phyloP scores from a whole-genome alignment of 306 rosid species.

The Cucumis melo region DNA sequence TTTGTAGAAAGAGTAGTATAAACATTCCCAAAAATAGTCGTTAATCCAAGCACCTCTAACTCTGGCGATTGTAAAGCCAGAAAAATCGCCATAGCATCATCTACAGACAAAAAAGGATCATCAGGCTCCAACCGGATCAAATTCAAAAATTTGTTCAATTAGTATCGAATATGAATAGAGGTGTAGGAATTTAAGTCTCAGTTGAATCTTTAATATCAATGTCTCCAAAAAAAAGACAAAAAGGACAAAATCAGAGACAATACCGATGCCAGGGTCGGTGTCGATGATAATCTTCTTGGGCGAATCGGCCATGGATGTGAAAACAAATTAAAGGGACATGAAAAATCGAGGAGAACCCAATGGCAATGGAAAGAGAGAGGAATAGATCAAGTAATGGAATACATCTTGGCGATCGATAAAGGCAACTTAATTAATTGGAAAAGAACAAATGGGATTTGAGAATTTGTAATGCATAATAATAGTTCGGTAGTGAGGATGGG shows the following conservation, averaged over 20 bases:
- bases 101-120: conserved; percentile 18
- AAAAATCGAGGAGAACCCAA: no score
- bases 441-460: no score
- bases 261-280: conserved; percentile 94
- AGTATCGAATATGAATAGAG: not conserved
- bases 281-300: conserved; percentile 85
- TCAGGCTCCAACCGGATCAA: not conserved
- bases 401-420: no score
- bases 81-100: conserved; percentile 90
- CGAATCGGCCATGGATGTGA: conserved; percentile 27
- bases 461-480: no score
- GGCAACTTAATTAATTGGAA: no score
- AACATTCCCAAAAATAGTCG: conserved; percentile 85
- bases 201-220: not conserved
- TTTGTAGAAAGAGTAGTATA: conserved; percentile 82
- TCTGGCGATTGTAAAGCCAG: conserved; percentile 72
- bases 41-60: conserved; percentile 69
- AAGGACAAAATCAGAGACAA: not conserved
- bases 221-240: not conserved
- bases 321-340: no score
- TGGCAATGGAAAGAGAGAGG: no score
- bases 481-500: no score
- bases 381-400: no score
- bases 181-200: not conserved
- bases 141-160: not conserved